Percentiles rank a stretch among this genome's conserved stretches.
These are phyloP conservation scores for Quercus agrifolia DNA, from an alignment of 306 rosid species.

Conservation along the genomic window DNA sequence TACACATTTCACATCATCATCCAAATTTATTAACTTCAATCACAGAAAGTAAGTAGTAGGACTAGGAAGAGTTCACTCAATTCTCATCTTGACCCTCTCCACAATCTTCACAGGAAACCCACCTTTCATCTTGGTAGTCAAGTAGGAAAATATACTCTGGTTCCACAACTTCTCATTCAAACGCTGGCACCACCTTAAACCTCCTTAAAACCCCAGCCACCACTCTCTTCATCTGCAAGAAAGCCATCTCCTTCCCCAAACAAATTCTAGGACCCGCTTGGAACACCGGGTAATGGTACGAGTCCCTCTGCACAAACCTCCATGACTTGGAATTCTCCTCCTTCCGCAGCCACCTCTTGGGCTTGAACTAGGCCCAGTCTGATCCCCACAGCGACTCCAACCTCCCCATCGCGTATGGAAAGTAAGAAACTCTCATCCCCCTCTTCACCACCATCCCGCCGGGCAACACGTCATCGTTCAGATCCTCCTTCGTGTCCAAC, in stretches of 20 bases:
- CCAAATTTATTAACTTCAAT: no score
- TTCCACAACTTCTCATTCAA: conserved; percentile 14
- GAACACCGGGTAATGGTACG: conserved; percentile 61
- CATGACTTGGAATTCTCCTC: conserved; percentile 17
- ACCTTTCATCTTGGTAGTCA: conserved; percentile 55
- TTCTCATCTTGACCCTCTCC: background rate
- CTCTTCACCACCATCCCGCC: conserved; percentile 59
- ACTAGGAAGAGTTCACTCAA: no score
- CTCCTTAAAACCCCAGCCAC: conserved; percentile 43
- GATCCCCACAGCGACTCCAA: conserved; percentile 50
- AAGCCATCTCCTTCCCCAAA: conserved; percentile 87
- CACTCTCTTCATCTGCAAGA: conserved; percentile 78
- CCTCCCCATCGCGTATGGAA: conserved; percentile 64
- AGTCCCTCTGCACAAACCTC: conserved; percentile 48
- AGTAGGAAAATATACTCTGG: conserved; percentile 30
- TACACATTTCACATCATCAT: no score
- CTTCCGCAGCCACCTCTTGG: conserved; percentile 61
- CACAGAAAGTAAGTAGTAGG: no score
- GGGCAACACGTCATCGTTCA: conserved; percentile 47
- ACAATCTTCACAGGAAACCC: conserved; percentile 56
- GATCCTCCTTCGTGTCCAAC: conserved; percentile 30
- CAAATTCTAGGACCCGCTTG: conserved; percentile 87
- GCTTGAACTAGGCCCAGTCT: conserved; percentile 58
- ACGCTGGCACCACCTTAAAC: conserved; percentile 48
- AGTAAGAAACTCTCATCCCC: conserved; percentile 56